Evolutionary conservation across 441 rosid genomes (phyloP), one percentile per base, ranked within the genome.

Genomic region (Aquilaria agallochum): DNA sequence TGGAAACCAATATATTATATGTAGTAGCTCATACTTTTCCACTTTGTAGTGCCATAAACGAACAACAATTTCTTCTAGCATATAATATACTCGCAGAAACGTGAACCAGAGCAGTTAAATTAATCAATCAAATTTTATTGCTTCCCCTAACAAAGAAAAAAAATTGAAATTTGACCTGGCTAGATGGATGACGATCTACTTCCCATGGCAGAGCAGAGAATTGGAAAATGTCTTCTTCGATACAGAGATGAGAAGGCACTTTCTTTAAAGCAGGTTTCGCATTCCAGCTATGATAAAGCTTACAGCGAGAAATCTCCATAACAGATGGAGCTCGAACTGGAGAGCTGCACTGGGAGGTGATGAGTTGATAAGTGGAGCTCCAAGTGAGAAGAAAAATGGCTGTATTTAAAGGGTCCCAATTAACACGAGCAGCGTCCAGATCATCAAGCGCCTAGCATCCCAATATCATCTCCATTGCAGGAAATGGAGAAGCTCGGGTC

Each of bases 361-460:
- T 5, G 40, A 56, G 49, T 34, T 64, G 14, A 50, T 34, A 27
- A 8, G 13, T 36, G 44, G 40, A 12, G 40, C 30, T 47, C 62
- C 48, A 20, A 30, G 27, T 0, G 50, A 64, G 50, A 49, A 8
- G 20, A 9, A 64, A 30, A 11, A 13, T 12, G 55, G 12, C 2
- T 56, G 56, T 62, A 64, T 64, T 9, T 64, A 64, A 34, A 64
- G 50, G 14, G 62, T 64, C n/a, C 68, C 62, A 4, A 11, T 20
- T 5, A 49, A 56, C 44, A 64, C 50, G 42, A 60, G 62, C 30
- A 11, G n/a, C 5, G 62, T 56, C 13, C 49, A 64, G 20, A 20
- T 20, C 20, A 56, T 56, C 61, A n/a, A n/a, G 50, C 5, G 68
- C 68, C 42, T 64, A 64, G 27, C 3, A 40, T 64, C 68, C 68